Evolutionary conservation across 192 early-diverging fungal species (phyloP).

Genomic region (Coemansia sp.): DNA sequence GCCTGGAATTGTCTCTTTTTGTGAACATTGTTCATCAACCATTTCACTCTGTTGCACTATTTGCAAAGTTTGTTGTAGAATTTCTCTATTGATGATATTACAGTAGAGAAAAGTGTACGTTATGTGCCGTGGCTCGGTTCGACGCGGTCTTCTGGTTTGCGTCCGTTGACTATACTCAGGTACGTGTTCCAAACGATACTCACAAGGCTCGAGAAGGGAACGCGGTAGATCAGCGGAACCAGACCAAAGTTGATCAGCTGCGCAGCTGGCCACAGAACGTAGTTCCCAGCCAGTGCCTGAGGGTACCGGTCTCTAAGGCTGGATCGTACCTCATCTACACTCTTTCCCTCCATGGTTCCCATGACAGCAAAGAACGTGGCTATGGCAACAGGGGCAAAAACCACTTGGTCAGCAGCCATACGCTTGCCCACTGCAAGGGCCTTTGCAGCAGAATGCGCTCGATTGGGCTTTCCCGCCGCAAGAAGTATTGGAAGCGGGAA

Average conservation of each 20-base stretch:
- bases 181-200: slow-evolving; percentile 69
- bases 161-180: slow-evolving; percentile 61
- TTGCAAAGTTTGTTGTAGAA: too few relatives aligned
- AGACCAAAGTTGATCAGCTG: slow-evolving; percentile 70
- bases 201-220: slow-evolving; percentile 66
- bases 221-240: slow-evolving; percentile 60
- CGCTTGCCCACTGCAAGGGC: slow-evolving; percentile 40
- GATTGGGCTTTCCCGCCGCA: slow-evolving; percentile 7
- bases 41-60: too few relatives aligned
- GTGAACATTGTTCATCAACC: slow-evolving; percentile 9
- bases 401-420: slow-evolving; percentile 57
- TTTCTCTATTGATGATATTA: too few relatives aligned
- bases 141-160: background rate
- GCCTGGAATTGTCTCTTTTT: slow-evolving; percentile 7
- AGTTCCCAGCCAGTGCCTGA: slow-evolving; percentile 23
- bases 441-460: slow-evolving; percentile 8
- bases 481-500: slow-evolving; percentile 41
- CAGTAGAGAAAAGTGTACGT: too few relatives aligned
- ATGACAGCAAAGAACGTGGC: slow-evolving; percentile 61
- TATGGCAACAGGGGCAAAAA: slow-evolving; percentile 66
- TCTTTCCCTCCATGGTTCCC: slow-evolving; percentile 56
- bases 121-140: too few relatives aligned
- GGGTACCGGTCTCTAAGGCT: slow-evolving; percentile 48
- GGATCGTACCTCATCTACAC: slow-evolving; percentile 47
- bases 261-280: slow-evolving; percentile 63